A percentile compares a stretch with the other conserved stretches of the same genome.
Conservation (phyloP, 2,329 filamentous ascomycete genomes). For the Furcasterigmium furcatum region DNA sequence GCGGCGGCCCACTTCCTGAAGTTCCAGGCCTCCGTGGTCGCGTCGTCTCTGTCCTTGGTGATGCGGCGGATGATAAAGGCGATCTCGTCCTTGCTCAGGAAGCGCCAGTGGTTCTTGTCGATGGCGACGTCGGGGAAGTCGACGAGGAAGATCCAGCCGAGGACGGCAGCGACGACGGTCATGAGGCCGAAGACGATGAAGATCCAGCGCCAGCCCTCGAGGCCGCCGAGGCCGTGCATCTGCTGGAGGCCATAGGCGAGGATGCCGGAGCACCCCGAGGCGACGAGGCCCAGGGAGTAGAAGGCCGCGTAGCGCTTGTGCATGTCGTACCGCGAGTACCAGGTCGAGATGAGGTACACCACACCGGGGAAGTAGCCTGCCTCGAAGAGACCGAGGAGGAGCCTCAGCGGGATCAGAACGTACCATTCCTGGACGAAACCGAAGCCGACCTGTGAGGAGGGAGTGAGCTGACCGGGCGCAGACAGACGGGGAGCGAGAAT, state of each 20-base stretch:
- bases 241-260: constrained; percentile 38
- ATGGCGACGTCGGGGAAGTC: constrained; percentile 38
- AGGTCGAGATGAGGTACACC: constrained; percentile 28
- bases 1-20: constrained; percentile 66
- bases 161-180: constrained; percentile 29
- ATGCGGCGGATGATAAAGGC: constrained; percentile 65
- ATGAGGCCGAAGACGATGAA: constrained; percentile 49
- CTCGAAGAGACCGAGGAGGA: constrained; percentile 57
- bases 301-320: constrained; percentile 26
- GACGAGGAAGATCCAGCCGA: constrained; percentile 37
- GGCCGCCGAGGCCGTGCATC: constrained; percentile 36
- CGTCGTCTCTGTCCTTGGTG: constrained; percentile 60
- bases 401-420: constrained; percentile 51
- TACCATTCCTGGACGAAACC: constrained; percentile 50
- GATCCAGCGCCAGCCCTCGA: constrained; percentile 48
- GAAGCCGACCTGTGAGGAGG: neutral
- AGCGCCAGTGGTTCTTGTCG: constrained; percentile 43
- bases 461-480: too few relatives aligned
- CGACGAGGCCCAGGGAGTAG: constrained; percentile 28
- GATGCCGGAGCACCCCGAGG: constrained; percentile 41
- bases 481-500: neutral
- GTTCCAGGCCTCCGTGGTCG: constrained; percentile 64
- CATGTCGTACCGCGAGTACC: constrained; percentile 24
- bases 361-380: constrained; percentile 59
- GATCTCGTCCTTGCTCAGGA: constrained; percentile 64